Conservation (phyloP, 441 rosid genomes). For the Gossypium aridum region DNA sequence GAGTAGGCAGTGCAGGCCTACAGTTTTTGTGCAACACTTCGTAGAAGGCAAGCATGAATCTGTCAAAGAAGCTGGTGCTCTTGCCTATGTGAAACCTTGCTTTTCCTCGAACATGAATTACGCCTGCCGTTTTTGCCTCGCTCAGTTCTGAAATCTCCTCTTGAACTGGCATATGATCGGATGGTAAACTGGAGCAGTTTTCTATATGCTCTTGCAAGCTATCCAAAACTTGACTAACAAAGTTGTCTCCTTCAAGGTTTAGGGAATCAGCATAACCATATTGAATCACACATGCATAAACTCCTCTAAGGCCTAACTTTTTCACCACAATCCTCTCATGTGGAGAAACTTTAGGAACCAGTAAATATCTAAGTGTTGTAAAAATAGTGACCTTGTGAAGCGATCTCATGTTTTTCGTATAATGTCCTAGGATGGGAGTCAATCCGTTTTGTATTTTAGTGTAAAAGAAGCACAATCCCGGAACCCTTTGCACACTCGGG, state of each 20-base stretch:
- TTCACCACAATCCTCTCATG: constrained; percentile 36
- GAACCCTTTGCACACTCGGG: constrained; percentile 49
- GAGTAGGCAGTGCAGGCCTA: constrained; percentile 53
- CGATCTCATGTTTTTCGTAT: constrained; percentile 53
- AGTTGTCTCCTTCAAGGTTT: constrained; percentile 45
- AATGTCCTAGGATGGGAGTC: constrained; percentile 59
- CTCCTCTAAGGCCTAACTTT: constrained; percentile 33
- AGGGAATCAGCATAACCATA: constrained; percentile 56
- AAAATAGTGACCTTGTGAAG: constrained; percentile 55
- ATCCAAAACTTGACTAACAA: constrained; percentile 39
- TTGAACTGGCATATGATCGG: constrained; percentile 15
- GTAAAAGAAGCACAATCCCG: constrained; percentile 65
- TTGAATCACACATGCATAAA: constrained; percentile 49
- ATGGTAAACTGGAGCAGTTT: constrained; percentile 4
- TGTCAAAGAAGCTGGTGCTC: constrained; percentile 41
- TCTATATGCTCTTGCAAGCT: constrained; percentile 27
- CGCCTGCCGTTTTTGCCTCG: constrained; percentile 39
- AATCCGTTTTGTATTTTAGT: constrained; percentile 56
- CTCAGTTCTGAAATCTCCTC: constrained; percentile 34
- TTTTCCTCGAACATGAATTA: constrained; percentile 54
- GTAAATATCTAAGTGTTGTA: constrained; percentile 39
- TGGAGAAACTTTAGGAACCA: constrained; percentile 53
- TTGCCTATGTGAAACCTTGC: constrained; percentile 42
- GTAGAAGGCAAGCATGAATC: constrained; percentile 48
- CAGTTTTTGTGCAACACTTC: constrained; percentile 55